Evolutionary conservation across 305 asterid species (phyloP).

Genomic region (Euphrasia arctica): DNA sequence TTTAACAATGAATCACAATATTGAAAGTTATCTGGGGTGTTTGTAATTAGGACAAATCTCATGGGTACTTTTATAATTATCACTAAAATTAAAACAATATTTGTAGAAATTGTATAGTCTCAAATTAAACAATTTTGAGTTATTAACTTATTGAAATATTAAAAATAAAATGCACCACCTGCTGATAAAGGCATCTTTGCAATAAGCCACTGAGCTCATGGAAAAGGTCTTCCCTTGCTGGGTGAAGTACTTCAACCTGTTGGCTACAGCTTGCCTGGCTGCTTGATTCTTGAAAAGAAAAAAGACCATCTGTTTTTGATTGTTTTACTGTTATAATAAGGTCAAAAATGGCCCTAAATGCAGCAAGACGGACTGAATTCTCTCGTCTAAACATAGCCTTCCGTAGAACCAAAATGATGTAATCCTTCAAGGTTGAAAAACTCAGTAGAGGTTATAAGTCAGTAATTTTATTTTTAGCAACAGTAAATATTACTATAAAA

Average conservation of each 20-base stretch:
- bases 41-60: too few relatives aligned
- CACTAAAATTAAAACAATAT: background rate
- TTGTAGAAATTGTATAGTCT: slow-evolving; percentile 9
- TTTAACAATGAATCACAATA: too few relatives aligned
- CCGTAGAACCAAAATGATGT: slow-evolving; percentile 69
- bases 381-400: slow-evolving; percentile 91
- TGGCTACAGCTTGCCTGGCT: slow-evolving; percentile 95
- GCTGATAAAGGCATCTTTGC: slow-evolving; percentile 89
- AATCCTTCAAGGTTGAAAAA: slow-evolving; percentile 47
- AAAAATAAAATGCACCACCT: slow-evolving; percentile 54
- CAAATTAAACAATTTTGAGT: background rate
- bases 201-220: slow-evolving; percentile 80
- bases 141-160: slow-evolving; percentile 11
- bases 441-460: slow-evolving; percentile 11
- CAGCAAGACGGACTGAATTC: slow-evolving; percentile 68
- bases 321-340: slow-evolving; percentile 69
- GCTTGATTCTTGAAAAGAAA: slow-evolving; percentile 81
- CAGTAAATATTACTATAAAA: slow-evolving; percentile 11
- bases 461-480: slow-evolving; percentile 7
- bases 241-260: slow-evolving; percentile 51
- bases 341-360: slow-evolving; percentile 63
- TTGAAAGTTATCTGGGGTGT: too few relatives aligned
- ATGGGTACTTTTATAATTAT: background rate
- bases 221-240: slow-evolving; percentile 55
- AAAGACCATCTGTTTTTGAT: slow-evolving; percentile 45